phyloP scores from a whole-genome alignment of 2,329 filamentous ascomycete genomes.

The Botryosphaeria agaves region DNA sequence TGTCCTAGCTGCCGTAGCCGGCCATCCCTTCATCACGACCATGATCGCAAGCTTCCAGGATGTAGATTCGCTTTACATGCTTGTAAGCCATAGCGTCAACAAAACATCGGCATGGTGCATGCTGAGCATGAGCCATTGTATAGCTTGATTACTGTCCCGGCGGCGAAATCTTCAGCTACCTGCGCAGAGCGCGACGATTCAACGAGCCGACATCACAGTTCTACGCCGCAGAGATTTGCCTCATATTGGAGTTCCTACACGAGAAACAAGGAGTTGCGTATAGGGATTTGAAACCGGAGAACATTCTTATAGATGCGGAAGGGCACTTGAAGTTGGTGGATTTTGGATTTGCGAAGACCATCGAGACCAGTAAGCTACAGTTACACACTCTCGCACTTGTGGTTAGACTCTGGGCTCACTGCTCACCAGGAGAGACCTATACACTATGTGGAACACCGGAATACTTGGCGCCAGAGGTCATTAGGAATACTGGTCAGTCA shows the following conservation, averaged over 20 bases:
- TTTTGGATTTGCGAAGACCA: slow-evolving; percentile 70
- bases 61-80: slow-evolving; percentile 61
- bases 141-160: slow-evolving; percentile 66
- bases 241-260: slow-evolving; percentile 67
- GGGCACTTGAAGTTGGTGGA: slow-evolving; percentile 73
- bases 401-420: neutral
- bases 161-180: slow-evolving; percentile 71
- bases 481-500: slow-evolving; percentile 52
- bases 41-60: slow-evolving; percentile 68
- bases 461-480: slow-evolving; percentile 71
- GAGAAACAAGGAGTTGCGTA: slow-evolving; percentile 68
- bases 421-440: slow-evolving; percentile 47
- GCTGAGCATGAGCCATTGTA: no score
- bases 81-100: no score
- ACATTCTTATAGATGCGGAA: slow-evolving; percentile 58
- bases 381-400: slow-evolving; percentile 3
- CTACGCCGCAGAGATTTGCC: slow-evolving; percentile 69
- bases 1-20: slow-evolving; percentile 59
- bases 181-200: slow-evolving; percentile 61
- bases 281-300: slow-evolving; percentile 69
- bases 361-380: slow-evolving; percentile 36
- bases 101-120: no score
- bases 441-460: slow-evolving; percentile 73
- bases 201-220: slow-evolving; percentile 64
- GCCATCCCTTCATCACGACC: slow-evolving; percentile 70